Percentiles rank a stretch among this genome's conserved stretches.
Conservation (phyloP, 2,329 filamentous ascomycete species). For the Lecanicillium sp. region DNA sequence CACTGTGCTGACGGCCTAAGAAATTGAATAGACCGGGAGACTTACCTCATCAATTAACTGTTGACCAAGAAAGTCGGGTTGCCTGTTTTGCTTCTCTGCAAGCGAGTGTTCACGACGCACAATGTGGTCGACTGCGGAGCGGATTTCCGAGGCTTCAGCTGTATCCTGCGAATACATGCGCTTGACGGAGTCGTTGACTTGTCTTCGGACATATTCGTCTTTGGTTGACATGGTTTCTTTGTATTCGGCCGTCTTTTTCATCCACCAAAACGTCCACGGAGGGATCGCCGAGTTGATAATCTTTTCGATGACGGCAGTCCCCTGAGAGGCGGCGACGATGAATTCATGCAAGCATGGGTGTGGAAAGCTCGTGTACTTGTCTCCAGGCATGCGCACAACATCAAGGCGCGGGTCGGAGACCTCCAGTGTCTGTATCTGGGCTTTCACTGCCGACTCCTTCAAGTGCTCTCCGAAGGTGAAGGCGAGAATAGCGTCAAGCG, state of each 20-base stretch:
- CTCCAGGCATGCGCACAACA: not conserved
- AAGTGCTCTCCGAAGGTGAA: slow-evolving; percentile 22
- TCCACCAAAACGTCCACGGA: too few species aligned
- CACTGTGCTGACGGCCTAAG: slow-evolving; percentile 22
- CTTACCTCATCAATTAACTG: slow-evolving; percentile 29
- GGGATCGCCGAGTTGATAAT: too few species aligned
- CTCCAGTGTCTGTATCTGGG: not conserved
- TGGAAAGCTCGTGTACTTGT: too few species aligned
- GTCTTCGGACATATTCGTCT: not conserved
- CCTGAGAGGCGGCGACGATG: too few species aligned
- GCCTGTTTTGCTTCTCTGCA: slow-evolving; percentile 25
- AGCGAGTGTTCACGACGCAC: slow-evolving; percentile 24
- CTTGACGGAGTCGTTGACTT: slow-evolving; percentile 5
- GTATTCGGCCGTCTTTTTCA: too few species aligned
- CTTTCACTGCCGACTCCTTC: too few species aligned
- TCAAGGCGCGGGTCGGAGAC: not conserved
- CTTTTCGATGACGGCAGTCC: too few species aligned
- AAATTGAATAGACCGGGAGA: slow-evolving; percentile 23
- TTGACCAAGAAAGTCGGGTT: slow-evolving; percentile 24
- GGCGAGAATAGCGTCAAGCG: slow-evolving; percentile 27
- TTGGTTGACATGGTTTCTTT: not conserved
- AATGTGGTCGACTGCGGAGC: slow-evolving; percentile 25
- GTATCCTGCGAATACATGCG: not conserved
- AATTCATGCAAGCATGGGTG: too few species aligned
- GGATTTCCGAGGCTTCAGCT: not conserved